These are phyloP conservation scores for Calcarisporium arbuscula DNA, from an alignment of 2,329 filamentous ascomycete genomes.

Conservation along the genomic window DNA sequence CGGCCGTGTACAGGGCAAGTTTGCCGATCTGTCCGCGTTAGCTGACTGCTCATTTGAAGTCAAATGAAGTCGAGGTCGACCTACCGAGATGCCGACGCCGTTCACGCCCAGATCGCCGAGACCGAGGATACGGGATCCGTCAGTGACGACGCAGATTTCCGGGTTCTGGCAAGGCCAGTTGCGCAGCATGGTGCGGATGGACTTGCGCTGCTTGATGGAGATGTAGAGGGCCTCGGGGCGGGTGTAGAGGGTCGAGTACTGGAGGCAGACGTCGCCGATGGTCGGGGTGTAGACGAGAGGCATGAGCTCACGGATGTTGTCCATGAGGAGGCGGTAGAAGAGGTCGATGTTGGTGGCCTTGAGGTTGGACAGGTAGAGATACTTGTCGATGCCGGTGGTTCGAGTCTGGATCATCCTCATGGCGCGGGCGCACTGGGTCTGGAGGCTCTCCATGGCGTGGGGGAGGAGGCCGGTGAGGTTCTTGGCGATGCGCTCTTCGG, in stretches of 20 bases:
- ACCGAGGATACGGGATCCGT: conserved; percentile 87
- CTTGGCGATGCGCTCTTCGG: conserved; percentile 56
- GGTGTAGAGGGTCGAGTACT: conserved; percentile 94
- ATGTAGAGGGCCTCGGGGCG: conserved; percentile 94
- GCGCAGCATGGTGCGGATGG: conserved; percentile 77
- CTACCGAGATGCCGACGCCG: conserved; percentile 91
- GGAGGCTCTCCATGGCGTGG: conserved; percentile 54
- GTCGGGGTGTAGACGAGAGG: conserved; percentile 83
- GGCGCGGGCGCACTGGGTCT: conserved; percentile 58
- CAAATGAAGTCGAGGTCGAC: too few relatives aligned
- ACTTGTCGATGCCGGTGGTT: conserved; percentile 70
- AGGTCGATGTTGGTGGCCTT: conserved; percentile 72
- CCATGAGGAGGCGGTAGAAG: conserved; percentile 75
- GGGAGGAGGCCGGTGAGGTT: conserved; percentile 62
- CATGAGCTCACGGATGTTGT: conserved; percentile 72
- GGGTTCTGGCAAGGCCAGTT: conserved; percentile 91
- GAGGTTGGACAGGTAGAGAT: conserved; percentile 71
- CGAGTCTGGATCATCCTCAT: conserved; percentile 69
- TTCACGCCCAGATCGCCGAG: conserved; percentile 94
- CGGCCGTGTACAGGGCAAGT: conserved; percentile 88
- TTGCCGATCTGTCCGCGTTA: conserved; percentile 65
- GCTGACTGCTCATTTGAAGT: too few relatives aligned
- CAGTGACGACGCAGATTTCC: conserved; percentile 94
- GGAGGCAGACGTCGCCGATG: conserved; percentile 91
- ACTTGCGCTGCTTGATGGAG: conserved; percentile 88